Evolutionary conservation across 2,329 filamentous ascomycete species (phyloP), one percentile per base, ranked within the genome.

Genomic region (Atkinsonella hypoxylon): DNA sequence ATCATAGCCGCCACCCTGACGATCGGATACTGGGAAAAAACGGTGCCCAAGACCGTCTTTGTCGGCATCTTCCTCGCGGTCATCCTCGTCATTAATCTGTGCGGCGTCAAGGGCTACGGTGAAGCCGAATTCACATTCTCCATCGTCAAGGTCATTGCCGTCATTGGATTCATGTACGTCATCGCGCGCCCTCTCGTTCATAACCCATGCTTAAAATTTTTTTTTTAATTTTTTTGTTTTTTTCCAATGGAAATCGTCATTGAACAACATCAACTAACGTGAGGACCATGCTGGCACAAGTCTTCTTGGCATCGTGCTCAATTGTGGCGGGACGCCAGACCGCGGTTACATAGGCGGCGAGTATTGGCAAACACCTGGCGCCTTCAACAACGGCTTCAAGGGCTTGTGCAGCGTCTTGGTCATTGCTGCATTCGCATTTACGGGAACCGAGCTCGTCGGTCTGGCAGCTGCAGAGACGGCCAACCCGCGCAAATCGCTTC

Each of bases 121-220:
- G 89, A 95, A 66, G 88, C 87, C 15, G 89, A 95, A 61, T 95
- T 95, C 58, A 71, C 89, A 51, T 93, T 95, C 62, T 85, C 87
- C 32, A 81, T 90, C 48, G 73, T 96, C 70, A 96, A 96, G 64
- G 81, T 96, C 47, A 74, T 84, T 41, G 89, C 90, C 31, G 82
- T 95, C 8, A 83, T 95, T 56, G 88, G 87, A 48, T 95, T 94
- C 68, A 90, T 95, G 83, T 86, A 67, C 71, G 81, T 69, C n/a
- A 26, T 8, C 26, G 26, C 26, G 26, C 7, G 26, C 26, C 20
- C 20, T 22, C 20, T 22, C n/a, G 20, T 2, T 39, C 15, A 8
- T 30, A n/a, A n/a, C n/a, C n/a, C n/a, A n/a, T n/a, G n/a, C n/a
- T n/a, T n/a, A n/a, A n/a, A n/a, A n/a, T n/a, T n/a, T n/a, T n/a